Evolutionary conservation across 2,329 filamentous ascomycete genomes (phyloP).

Genomic region (Grosmannia penicillata): DNA sequence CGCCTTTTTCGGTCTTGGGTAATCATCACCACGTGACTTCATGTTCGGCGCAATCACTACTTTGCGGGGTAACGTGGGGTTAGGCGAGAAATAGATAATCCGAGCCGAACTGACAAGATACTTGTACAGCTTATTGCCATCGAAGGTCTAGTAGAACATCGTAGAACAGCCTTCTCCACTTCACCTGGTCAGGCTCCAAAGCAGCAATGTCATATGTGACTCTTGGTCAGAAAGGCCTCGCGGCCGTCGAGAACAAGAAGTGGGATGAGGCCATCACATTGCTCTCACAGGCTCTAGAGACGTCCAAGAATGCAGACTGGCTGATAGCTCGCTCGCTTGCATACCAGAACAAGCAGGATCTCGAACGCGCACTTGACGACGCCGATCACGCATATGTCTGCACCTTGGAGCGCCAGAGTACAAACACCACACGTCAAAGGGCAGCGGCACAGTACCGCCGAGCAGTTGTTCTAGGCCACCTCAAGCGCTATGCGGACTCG

Average conservation of each 20-base stretch:
- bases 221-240: constrained; percentile 46
- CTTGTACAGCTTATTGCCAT: no score
- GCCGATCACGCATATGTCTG: constrained; percentile 49
- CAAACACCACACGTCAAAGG: constrained; percentile 48
- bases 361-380: constrained; percentile 52
- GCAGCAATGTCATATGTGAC: constrained; percentile 34
- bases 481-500: constrained; percentile 61
- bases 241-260: constrained; percentile 45
- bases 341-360: constrained; percentile 48
- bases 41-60: no score
- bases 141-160: no score
- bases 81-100: no score
- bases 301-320: constrained; percentile 57
- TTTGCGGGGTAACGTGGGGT: no score
- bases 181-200: no score
- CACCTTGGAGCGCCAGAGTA: constrained; percentile 51
- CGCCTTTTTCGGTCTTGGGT: no score
- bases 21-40: no score
- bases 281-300: constrained; percentile 52
- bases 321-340: constrained; percentile 71
- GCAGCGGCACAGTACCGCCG: constrained; percentile 70
- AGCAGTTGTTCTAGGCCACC: constrained; percentile 55
- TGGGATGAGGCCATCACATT: constrained; percentile 53
- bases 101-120: no score
- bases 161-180: no score